Base-by-base conservation (phyloP, 2,329 filamentous ascomycete genomes). In the Neospermospora avenae region DNA sequence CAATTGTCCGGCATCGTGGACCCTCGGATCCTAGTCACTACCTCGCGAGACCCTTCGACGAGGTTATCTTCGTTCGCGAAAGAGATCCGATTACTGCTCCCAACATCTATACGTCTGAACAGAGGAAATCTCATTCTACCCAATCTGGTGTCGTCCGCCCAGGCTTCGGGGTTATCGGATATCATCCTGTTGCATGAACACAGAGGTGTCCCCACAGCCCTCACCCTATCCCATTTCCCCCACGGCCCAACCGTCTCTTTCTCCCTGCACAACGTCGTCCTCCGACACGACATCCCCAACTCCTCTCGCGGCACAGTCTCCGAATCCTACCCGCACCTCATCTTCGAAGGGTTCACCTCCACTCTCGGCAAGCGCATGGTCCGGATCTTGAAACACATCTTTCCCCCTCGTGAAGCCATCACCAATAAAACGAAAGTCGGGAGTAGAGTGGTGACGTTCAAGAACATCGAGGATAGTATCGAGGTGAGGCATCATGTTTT, bases 401-500 rank as follows among this genome's bases (percentile, higher is more conserved):
- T 97, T 71, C 95, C 95, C 5, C 95, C 96, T 0, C 82, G 93
- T 57, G 93, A 97, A 69, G 81, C 85, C 0, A 81, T 86, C 35
- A 90, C 87, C 8, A 82, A 75, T 71, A 88, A 85, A 65, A 80
- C 80, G 35, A 96, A 96, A 74, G 80, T 96, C 20, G 93, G 93
- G 46, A 96, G 87, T 69, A 82, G 95, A 65, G 88, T 99, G 0
- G 90, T 99, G 10, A 96, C 90, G 2, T 96, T 96, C 76, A 91
- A 93, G 74, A 97, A 96, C 69, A 90, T 95, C 57, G 92, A 96
- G 66, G 92, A 98, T 62, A 87, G 89, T 62, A 96, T 98, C 55
- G 93, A 99, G 76, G 89, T 99, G 48, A 84, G 95, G 3, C 91
- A 96, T 74, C 89, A 92, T 73, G 93, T 99, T 2, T 99, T 97